Percentiles rank a stretch among this genome's conserved stretches.
These are phyloP conservation scores for Aspergillus fructus DNA, from an alignment of 2,329 filamentous ascomycete genomes.

Conservation along the genomic window DNA sequence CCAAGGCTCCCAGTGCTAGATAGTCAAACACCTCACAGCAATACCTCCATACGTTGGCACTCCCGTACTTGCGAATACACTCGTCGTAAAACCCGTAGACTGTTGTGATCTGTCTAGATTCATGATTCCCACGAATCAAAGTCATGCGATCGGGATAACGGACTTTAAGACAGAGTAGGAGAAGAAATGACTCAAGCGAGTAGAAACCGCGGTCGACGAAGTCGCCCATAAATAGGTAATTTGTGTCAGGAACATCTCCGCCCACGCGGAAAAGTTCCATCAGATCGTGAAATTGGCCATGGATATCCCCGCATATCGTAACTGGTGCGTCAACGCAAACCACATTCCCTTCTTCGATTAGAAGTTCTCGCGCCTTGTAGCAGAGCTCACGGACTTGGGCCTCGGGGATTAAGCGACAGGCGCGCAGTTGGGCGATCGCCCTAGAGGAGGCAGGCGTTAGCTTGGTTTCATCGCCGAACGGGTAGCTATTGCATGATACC, in stretches of 20 bases:
- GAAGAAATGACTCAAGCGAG: constrained; percentile 92
- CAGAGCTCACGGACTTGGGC: constrained; percentile 93
- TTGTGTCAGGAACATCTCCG: constrained; percentile 90
- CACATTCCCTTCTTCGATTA: constrained; percentile 97
- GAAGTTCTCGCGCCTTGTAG: constrained; percentile 91
- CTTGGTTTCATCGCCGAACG: neutral
- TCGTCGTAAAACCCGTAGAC: constrained; percentile 99
- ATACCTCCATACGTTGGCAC: constrained; percentile 93
- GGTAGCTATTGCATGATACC: constrained; percentile 51
- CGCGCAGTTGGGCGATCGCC: constrained; percentile 91
- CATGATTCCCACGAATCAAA: constrained; percentile 90
- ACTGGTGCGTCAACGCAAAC: constrained; percentile 93
- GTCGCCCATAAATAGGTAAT: constrained; percentile 97
- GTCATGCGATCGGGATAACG: constrained; percentile 97
- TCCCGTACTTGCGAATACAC: constrained; percentile 92
- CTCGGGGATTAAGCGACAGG: constrained; percentile 94
- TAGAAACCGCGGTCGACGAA: constrained; percentile 99
- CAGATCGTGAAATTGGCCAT: constrained; percentile 93
- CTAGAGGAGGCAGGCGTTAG: constrained; percentile 47
- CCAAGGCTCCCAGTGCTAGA: constrained; percentile 83
- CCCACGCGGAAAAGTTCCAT: constrained; percentile 97
- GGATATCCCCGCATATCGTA: constrained; percentile 96
- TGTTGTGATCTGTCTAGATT: constrained; percentile 94
- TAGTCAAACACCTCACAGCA: constrained; percentile 99
- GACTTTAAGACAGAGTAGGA: constrained; percentile 93